Percentiles rank a stretch among this genome's conserved stretches.
Conservation (phyloP, 2,329 filamentous ascomycete species). For the Drechslerella coelobrocha region DNA sequence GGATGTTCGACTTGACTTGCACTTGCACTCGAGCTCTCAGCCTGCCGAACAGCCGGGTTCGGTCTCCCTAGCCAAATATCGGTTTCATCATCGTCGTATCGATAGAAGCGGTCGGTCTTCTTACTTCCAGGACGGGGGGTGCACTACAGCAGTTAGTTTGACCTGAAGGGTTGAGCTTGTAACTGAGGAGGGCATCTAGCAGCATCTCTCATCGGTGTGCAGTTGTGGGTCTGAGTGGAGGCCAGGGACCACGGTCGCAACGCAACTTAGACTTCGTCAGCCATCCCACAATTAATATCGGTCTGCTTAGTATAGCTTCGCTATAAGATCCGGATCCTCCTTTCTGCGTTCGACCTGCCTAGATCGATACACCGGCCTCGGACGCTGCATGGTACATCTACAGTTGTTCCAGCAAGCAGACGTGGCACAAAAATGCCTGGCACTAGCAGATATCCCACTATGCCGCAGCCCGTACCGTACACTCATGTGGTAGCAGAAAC, state of each 20-base stretch:
- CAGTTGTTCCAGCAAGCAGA: conserved; percentile 14
- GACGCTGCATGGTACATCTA: too few relatives aligned
- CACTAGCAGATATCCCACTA: conserved; percentile 45
- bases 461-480: conserved; percentile 35
- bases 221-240: too few relatives aligned
- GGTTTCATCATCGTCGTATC: background rate
- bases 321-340: too few relatives aligned
- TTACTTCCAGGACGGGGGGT: too few relatives aligned
- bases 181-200: too few relatives aligned
- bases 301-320: too few relatives aligned
- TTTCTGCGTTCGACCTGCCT: too few relatives aligned
- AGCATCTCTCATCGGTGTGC: background rate
- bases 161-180: too few relatives aligned
- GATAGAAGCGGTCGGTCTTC: too few relatives aligned
- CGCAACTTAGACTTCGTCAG: background rate
- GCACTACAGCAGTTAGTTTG: too few relatives aligned
- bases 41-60: conserved; percentile 6
- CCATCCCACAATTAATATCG: background rate
- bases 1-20: background rate
- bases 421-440: conserved; percentile 38
- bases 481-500: conserved; percentile 46
- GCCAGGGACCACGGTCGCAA: too few relatives aligned
- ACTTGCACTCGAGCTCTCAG: background rate
- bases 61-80: background rate
- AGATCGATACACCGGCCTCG: background rate